phyloP scores from a whole-genome alignment of 352 stramenopile genomes.

The Phytophthora cryptogea region DNA sequence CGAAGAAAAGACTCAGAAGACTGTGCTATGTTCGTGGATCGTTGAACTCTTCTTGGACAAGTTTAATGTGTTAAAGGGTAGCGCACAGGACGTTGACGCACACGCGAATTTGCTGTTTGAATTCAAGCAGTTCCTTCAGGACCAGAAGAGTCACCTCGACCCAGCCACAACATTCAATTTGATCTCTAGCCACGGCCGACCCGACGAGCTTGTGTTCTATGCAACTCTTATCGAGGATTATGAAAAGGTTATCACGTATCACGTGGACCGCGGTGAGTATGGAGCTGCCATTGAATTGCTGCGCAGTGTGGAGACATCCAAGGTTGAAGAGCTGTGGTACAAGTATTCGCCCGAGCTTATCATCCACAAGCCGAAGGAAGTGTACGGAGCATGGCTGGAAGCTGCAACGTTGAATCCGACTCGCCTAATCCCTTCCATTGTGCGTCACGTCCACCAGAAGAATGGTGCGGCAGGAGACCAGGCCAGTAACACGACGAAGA shows the following conservation, averaged over 20 bases:
- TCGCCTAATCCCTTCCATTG: conserved; percentile 92
- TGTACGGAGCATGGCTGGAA: conserved; percentile 92
- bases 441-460: conserved; percentile 89
- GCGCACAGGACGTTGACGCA: conserved; percentile 82
- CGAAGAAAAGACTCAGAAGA: conserved; percentile 92
- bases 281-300: conserved; percentile 89
- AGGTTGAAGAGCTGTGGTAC: conserved; percentile 94
- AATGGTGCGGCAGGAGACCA: conserved; percentile 24
- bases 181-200: conserved; percentile 91
- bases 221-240: conserved; percentile 94
- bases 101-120: conserved; percentile 89
- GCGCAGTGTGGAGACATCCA: conserved; percentile 85
- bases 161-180: conserved; percentile 92
- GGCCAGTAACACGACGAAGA: conserved; percentile 45
- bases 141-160: conserved; percentile 87
- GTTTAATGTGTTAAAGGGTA: conserved; percentile 87
- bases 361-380: conserved; percentile 89
- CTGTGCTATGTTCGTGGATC: conserved; percentile 93
- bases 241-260: conserved; percentile 93
- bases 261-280: conserved; percentile 91
- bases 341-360: conserved; percentile 95
- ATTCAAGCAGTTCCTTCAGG: conserved; percentile 93
- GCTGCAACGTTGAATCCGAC: conserved; percentile 90
- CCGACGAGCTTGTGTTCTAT: conserved; percentile 93
- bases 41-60: conserved; percentile 93